Evolutionary conservation across 495 filamentous ascomycete species (phyloP).

Genomic region (Xylaria longipes): DNA sequence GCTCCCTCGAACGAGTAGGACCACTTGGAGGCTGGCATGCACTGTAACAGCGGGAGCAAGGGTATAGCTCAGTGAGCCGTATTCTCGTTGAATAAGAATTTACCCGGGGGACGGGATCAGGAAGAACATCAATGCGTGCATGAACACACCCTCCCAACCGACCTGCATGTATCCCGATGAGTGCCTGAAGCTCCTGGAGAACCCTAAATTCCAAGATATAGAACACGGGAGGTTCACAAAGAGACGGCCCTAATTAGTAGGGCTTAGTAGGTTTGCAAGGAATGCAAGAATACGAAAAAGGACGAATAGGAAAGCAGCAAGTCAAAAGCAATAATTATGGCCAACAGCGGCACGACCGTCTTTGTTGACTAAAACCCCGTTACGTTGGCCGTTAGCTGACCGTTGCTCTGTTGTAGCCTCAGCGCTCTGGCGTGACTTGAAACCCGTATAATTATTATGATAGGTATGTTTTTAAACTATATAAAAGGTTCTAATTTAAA

Average conservation of each 20-base stretch:
- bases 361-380: too few relatives aligned
- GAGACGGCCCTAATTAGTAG: neutral
- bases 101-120: conserved; percentile 6
- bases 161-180: neutral
- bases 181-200: neutral
- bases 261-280: neutral
- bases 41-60: conserved; percentile 11
- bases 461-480: too few relatives aligned
- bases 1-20: neutral
- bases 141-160: neutral
- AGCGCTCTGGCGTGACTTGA: too few relatives aligned
- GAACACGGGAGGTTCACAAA: neutral
- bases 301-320: neutral
- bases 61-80: conserved; percentile 11
- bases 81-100: conserved; percentile 12
- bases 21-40: neutral
- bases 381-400: too few relatives aligned
- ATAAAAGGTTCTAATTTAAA: too few relatives aligned
- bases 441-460: too few relatives aligned
- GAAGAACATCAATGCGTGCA: conserved; percentile 16
- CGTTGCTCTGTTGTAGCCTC: too few relatives aligned
- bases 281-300: neutral
- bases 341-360: too few relatives aligned
- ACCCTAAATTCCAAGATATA: neutral
- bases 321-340: neutral